Percentiles rank a stretch among this genome's conserved stretches.
Conservation (phyloP, 805 yeast species). For the Yamadazyma olivae region DNA sequence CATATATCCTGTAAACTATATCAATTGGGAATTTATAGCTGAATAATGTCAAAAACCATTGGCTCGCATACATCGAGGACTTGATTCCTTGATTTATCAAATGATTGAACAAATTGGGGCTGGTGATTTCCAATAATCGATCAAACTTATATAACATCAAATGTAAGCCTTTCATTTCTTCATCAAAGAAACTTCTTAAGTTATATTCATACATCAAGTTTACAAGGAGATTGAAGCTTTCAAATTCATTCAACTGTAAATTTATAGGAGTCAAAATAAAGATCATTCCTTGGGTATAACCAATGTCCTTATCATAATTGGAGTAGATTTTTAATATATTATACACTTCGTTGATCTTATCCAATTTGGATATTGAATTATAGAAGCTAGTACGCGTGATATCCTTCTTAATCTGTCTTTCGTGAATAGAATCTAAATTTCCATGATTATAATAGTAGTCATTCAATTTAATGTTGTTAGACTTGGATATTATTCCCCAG, state of each 20-base stretch:
- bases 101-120: slow-evolving; percentile 74
- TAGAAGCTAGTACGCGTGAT: slow-evolving; percentile 82
- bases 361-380: slow-evolving; percentile 49
- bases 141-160: slow-evolving; percentile 86
- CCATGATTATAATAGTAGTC: slow-evolving; percentile 54
- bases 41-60: slow-evolving; percentile 94
- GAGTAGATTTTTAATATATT: slow-evolving; percentile 82
- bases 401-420: slow-evolving; percentile 76
- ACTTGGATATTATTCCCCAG: slow-evolving; percentile 86
- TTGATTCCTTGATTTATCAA: slow-evolving; percentile 80
- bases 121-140: slow-evolving; percentile 70
- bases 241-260: slow-evolving; percentile 77
- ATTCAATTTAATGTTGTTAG: slow-evolving; percentile 63
- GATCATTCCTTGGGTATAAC: slow-evolving; percentile 98
- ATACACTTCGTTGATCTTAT: slow-evolving; percentile 62
- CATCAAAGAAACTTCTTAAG: slow-evolving; percentile 72
- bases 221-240: slow-evolving; percentile 78
- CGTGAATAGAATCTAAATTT: slow-evolving; percentile 57
- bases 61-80: slow-evolving; percentile 95
- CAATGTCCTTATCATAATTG: slow-evolving; percentile 85
- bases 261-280: slow-evolving; percentile 84
- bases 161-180: slow-evolving; percentile 94
- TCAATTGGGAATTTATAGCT: slow-evolving; percentile 92
- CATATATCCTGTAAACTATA: slow-evolving; percentile 83
- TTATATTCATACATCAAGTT: slow-evolving; percentile 82